Conservation (phyloP, 1,284 basidiomycete species). For the Abortiporus biennis region DNA sequence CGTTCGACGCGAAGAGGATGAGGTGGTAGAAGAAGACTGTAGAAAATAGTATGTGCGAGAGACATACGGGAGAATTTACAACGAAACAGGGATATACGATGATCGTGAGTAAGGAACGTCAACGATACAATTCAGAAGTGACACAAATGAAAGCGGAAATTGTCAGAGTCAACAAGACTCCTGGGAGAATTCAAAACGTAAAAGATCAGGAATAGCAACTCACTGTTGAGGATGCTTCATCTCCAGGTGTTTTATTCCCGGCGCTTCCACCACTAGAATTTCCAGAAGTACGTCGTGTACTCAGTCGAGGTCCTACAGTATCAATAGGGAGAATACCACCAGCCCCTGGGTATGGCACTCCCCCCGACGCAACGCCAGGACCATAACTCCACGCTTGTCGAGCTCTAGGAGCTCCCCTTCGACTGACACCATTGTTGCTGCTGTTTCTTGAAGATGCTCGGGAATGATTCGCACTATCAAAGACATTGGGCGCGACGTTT, state of each 20-base stretch:
- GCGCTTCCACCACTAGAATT: conserved; percentile 45
- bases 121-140: not conserved
- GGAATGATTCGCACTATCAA: conserved; percentile 23
- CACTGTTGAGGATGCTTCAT: conserved; percentile 72
- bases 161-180: conserved; percentile 13
- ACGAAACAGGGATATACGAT: conserved; percentile 5
- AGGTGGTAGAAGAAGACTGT: conserved; percentile 67
- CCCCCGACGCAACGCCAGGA: conserved; percentile 43
- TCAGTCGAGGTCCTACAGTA: conserved; percentile 59
- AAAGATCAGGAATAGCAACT: conserved; percentile 30
- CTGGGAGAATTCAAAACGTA: conserved; percentile 11
- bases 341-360: conserved; percentile 12
- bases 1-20: conserved; percentile 69
- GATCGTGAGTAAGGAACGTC: conserved; percentile 1
- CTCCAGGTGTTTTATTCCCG: conserved; percentile 57
- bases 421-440: conserved; percentile 22
- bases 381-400: conserved; percentile 64
- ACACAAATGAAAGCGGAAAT: conserved; percentile 9
- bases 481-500: conserved; percentile 4
- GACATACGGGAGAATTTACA: conserved; percentile 8
- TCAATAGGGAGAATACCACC: conserved; percentile 27
- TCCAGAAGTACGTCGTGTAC: conserved; percentile 38
- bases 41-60: conserved; percentile 5
- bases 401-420: conserved; percentile 35
- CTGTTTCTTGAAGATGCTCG: conserved; percentile 28